phyloP scores from a whole-genome alignment of 2,329 filamentous ascomycete genomes.

The Ophiostoma pallidulum region DNA sequence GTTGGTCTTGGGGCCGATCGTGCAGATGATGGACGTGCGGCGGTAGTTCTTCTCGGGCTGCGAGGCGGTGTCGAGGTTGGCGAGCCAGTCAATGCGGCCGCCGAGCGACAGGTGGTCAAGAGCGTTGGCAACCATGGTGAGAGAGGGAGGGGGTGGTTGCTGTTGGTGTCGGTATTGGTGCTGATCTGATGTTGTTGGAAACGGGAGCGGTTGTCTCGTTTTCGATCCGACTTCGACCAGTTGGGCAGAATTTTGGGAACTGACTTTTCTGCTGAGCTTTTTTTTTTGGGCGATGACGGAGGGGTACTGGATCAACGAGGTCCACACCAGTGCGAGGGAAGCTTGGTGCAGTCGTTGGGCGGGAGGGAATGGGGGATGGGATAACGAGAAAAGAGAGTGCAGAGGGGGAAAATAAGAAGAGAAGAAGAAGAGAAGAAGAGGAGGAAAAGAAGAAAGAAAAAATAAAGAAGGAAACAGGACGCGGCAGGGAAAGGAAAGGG shows the following conservation, averaged over 20 bases:
- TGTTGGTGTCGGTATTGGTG: neutral
- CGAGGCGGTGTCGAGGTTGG: constrained; percentile 77
- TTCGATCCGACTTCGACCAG: constrained; percentile 1
- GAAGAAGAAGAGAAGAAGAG: neutral
- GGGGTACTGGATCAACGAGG: constrained; percentile 10
- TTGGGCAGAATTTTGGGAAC: constrained; percentile 5
- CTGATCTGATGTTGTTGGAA: neutral
- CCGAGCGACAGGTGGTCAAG: constrained; percentile 79
- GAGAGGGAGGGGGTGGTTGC: constrained; percentile 4
- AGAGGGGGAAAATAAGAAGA: neutral
- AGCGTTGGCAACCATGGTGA: constrained; percentile 51
- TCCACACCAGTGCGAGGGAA: constrained; percentile 11
- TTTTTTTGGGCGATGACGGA: constrained; percentile 12
- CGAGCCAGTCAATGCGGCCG: constrained; percentile 57
- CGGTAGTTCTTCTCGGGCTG: constrained; percentile 82
- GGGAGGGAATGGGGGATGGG: constrained; percentile 3
- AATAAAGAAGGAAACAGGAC: constrained; percentile 3
- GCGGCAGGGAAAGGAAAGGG: neutral
- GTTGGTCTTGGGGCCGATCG: constrained; percentile 99
- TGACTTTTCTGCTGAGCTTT: constrained; percentile 13
- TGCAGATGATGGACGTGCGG: constrained; percentile 96
- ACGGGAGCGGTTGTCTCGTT: constrained; percentile 1
- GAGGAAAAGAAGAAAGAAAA: neutral
- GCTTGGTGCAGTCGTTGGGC: constrained; percentile 6
- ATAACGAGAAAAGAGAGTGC: neutral